phyloP scores from a whole-genome alignment of 164 flowering plant genomes.

The Vitis amurensis region DNA sequence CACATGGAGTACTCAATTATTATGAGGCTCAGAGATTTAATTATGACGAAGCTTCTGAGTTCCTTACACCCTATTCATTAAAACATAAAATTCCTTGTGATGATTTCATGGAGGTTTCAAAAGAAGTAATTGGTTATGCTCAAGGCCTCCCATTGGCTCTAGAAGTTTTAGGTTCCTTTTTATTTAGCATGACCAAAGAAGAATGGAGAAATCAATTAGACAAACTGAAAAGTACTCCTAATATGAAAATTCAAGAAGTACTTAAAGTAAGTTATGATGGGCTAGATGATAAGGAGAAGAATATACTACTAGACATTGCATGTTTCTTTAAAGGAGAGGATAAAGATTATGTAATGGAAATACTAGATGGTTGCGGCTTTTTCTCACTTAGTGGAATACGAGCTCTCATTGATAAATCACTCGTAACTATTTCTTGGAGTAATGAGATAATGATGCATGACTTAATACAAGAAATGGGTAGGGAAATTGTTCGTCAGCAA shows the following conservation, averaged over 20 bases:
- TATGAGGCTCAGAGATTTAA: background rate
- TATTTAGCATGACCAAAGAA: background rate
- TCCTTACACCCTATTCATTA: background rate
- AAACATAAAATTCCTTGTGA: background rate
- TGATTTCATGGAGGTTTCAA: background rate
- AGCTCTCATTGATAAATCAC: constrained; percentile 5
- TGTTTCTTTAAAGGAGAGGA: constrained; percentile 5
- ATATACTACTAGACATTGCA: background rate
- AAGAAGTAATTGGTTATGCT: background rate
- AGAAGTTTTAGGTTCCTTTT: background rate
- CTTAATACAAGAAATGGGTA: constrained; percentile 16
- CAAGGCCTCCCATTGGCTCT: constrained; percentile 8
- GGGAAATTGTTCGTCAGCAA: constrained; percentile 16
- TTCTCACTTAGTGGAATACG: background rate
- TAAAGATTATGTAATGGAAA: background rate
- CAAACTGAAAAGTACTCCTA: background rate
- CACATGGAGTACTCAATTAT: background rate
- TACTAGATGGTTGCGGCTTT: background rate
- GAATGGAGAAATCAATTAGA: background rate
- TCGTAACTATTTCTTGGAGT: background rate
- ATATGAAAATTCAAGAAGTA: background rate
- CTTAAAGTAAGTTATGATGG: background rate
- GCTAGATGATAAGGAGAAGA: background rate
- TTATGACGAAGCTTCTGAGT: background rate
- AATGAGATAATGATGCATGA: constrained; percentile 8